Evolutionary conservation across 2,329 filamentous ascomycete genomes (phyloP).

Genomic region (Phaeomoniella chlamydospora): DNA sequence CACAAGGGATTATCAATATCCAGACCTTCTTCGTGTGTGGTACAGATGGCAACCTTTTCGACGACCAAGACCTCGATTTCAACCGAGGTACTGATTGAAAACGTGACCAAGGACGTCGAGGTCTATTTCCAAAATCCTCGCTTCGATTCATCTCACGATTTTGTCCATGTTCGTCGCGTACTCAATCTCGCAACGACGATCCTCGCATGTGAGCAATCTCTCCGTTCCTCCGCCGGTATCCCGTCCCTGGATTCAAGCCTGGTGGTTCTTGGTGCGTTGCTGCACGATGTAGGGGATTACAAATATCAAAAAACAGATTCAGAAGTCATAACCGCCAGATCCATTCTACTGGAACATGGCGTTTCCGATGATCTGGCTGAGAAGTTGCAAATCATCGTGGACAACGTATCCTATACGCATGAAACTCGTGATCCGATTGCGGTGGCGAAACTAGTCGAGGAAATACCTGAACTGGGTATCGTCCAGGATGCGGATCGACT

Average conservation of each 20-base stretch:
- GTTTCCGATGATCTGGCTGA: conserved; percentile 25
- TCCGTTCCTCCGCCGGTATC: conserved; percentile 4
- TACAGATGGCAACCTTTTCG: no score
- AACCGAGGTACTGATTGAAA: not conserved
- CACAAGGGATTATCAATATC: no score
- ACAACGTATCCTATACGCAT: conserved; percentile 62
- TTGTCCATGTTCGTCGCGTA: conserved; percentile 69
- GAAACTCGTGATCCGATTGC: conserved; percentile 52
- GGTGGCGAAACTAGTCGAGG: conserved; percentile 46
- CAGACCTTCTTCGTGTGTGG: no score
- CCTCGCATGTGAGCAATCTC: conserved; percentile 31
- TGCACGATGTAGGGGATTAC: conserved; percentile 15
- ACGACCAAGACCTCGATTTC: not conserved
- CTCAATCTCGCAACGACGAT: conserved; percentile 57
- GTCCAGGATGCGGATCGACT: conserved; percentile 88
- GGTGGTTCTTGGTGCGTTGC: conserved; percentile 12
- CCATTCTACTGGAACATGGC: conserved; percentile 7
- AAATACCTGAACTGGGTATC: conserved; percentile 61
- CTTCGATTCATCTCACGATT: conserved; percentile 73
- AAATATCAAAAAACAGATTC: conserved; percentile 10
- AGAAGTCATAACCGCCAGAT: conserved; percentile 4
- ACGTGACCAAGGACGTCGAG: not conserved
- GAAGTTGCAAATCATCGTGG: conserved; percentile 57
- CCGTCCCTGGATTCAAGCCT: conserved; percentile 5
- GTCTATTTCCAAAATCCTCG: not conserved